These are phyloP conservation scores for Herpetomonas muscarum DNA, from an alignment of 208 protist genomes.

Conservation along the genomic window DNA sequence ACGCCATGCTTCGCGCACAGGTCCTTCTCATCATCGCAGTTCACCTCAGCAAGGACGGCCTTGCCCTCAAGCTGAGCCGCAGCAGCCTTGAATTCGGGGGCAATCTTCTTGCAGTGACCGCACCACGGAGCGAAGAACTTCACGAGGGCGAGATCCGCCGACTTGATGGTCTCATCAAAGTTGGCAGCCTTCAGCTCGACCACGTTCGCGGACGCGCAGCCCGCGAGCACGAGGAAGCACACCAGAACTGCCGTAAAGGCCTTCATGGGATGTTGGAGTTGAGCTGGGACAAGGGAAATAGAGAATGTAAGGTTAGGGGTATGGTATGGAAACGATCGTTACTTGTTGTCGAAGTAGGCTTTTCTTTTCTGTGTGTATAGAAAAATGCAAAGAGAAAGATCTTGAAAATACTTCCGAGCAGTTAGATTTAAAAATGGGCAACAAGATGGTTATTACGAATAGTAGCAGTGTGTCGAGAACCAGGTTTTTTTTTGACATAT, in stretches of 20 bases:
- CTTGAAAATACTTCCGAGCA: not conserved
- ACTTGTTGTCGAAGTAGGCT: too few relatives aligned
- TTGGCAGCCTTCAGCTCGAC: slow-evolving; percentile 45
- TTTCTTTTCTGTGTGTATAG: too few relatives aligned
- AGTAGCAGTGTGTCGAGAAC: too few relatives aligned
- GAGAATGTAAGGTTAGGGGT: not conserved
- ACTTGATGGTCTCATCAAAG: slow-evolving; percentile 57
- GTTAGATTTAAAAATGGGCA: not conserved
- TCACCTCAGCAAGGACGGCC: slow-evolving; percentile 67
- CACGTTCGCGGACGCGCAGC: slow-evolving; percentile 36
- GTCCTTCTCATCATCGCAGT: slow-evolving; percentile 76
- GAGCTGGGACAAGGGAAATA: not conserved
- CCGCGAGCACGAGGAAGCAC: slow-evolving; percentile 1
- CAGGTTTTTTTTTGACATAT: too few relatives aligned
- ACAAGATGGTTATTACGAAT: too few relatives aligned
- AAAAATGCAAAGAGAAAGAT: not conserved
- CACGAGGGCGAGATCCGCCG: slow-evolving; percentile 58
- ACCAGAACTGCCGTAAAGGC: not conserved
- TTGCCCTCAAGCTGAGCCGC: slow-evolving; percentile 43
- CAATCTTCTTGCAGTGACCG: slow-evolving; percentile 93
- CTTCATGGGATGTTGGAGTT: not conserved
- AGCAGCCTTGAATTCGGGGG: slow-evolving; percentile 81
- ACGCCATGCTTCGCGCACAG: slow-evolving; percentile 54
- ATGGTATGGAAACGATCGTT: slow-evolving; percentile 1
- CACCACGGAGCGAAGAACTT: slow-evolving; percentile 96